phyloP scores from a whole-genome alignment of 2,329 filamentous ascomycete genomes.

The Penicillium sp. region DNA sequence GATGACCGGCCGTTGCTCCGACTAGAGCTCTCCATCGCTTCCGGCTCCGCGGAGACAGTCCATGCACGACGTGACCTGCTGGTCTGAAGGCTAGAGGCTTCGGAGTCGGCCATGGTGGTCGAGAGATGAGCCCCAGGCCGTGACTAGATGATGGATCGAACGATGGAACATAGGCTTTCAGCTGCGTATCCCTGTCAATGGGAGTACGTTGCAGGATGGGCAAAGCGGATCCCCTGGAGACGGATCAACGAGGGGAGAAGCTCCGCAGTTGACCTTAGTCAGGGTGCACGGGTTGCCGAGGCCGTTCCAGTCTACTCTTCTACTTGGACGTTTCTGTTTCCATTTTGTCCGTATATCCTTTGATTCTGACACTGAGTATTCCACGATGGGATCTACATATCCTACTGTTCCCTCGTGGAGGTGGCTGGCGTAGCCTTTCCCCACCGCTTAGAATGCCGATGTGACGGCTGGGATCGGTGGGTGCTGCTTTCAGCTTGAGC shows the following conservation, averaged over 20 bases:
- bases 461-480: conserved; percentile 8
- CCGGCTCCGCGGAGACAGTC: conserved; percentile 36
- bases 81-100: conserved; percentile 37
- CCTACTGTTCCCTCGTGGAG: not conserved
- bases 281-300: not conserved
- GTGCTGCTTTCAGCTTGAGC: conserved; percentile 12
- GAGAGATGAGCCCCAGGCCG: conserved; percentile 4
- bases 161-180: not conserved
- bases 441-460: conserved; percentile 19
- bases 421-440: not conserved
- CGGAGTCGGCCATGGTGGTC: conserved; percentile 35
- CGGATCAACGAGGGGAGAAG: not conserved
- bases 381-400: too few relatives aligned
- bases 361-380: too few relatives aligned
- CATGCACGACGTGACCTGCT: conserved; percentile 36
- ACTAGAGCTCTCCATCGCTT: conserved; percentile 29
- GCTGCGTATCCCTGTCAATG: not conserved
- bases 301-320: not conserved
- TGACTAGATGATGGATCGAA: not conserved
- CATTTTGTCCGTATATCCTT: not conserved
- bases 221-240: not conserved
- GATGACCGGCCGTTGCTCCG: conserved; percentile 40
- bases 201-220: not conserved
- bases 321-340: not conserved
- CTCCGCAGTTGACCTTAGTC: conserved; percentile 2